These are phyloP conservation scores for Populus alba DNA, from an alignment of 345 rosid genomes.

Conservation along the genomic window DNA sequence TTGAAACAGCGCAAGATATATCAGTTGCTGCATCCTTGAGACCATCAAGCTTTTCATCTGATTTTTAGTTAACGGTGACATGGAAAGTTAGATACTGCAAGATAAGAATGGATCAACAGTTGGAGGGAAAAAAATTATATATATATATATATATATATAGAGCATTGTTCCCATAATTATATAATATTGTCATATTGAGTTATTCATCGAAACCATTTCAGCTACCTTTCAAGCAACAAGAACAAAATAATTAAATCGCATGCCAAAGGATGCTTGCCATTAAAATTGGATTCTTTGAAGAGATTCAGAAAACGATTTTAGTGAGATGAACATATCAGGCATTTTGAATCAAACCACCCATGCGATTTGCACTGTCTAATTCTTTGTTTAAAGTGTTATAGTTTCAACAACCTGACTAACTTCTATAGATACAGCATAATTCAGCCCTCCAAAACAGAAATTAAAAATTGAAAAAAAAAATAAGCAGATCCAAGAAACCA, in stretches of 20 bases:
- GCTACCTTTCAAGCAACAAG: background rate
- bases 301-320: background rate
- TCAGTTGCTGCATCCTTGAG: conserved; percentile 60
- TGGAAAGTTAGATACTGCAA: background rate
- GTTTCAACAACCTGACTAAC: background rate
- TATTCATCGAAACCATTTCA: background rate
- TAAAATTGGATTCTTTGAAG: background rate
- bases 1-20: conserved; percentile 60
- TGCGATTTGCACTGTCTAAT: background rate
- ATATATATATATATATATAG: background rate
- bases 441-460: background rate
- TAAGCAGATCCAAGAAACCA: background rate
- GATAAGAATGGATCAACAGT: conserved; percentile 12
- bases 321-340: background rate
- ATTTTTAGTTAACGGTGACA: conserved; percentile 16
- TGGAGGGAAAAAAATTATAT: background rate
- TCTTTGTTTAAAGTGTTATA: background rate
- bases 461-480: background rate
- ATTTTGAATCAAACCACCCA: background rate
- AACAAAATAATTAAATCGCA: background rate
- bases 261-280: background rate
- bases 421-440: background rate
- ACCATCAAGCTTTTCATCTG: conserved; percentile 51
- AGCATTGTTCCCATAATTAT: background rate
- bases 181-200: background rate